Conservation (phyloP, 495 filamentous ascomycete genomes). For the Xylaria nigripes region DNA sequence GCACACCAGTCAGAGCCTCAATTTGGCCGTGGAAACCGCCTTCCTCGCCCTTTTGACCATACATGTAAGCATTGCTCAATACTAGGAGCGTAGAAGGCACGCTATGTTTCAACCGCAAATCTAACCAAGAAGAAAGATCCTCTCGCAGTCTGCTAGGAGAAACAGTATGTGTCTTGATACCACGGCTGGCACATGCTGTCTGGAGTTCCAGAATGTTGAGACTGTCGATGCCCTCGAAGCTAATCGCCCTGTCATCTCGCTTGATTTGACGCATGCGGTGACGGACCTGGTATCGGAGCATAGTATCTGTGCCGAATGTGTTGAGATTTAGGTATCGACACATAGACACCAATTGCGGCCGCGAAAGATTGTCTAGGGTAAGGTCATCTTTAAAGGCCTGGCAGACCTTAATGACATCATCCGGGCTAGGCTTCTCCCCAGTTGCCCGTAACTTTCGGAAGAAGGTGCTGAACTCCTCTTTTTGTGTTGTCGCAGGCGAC, state of each 20-base stretch:
- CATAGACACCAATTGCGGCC: slow-evolving; percentile 93
- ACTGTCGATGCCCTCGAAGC: slow-evolving; percentile 86
- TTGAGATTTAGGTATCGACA: slow-evolving; percentile 98
- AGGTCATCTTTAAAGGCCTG: slow-evolving; percentile 99
- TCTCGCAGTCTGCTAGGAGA: slow-evolving; percentile 81
- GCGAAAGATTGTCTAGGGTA: slow-evolving; percentile 92
- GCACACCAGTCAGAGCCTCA: slow-evolving; percentile 82
- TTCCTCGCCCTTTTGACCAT: slow-evolving; percentile 64
- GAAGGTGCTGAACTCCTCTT: slow-evolving; percentile 93
- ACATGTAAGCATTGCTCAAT: slow-evolving; percentile 95
- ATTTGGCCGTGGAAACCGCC: slow-evolving; percentile 82
- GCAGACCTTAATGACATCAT: slow-evolving; percentile 97
- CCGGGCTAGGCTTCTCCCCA: slow-evolving; percentile 76
- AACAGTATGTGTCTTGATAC: slow-evolving; percentile 85
- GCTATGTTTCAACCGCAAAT: slow-evolving; percentile 84
- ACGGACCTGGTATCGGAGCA: slow-evolving; percentile 95
- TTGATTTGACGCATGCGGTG: slow-evolving; percentile 99
- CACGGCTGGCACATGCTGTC: slow-evolving; percentile 79
- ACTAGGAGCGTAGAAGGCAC: slow-evolving; percentile 93
- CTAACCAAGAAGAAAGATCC: slow-evolving; percentile 89
- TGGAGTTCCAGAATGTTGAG: slow-evolving; percentile 91
- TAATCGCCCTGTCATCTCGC: slow-evolving; percentile 90
- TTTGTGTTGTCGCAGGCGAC: slow-evolving; percentile 75
- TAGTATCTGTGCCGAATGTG: slow-evolving; percentile 90
- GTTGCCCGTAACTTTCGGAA: slow-evolving; percentile 94